phyloP scores from a whole-genome alignment of 257 asterid genomes.

The Capsicum pubescens region DNA sequence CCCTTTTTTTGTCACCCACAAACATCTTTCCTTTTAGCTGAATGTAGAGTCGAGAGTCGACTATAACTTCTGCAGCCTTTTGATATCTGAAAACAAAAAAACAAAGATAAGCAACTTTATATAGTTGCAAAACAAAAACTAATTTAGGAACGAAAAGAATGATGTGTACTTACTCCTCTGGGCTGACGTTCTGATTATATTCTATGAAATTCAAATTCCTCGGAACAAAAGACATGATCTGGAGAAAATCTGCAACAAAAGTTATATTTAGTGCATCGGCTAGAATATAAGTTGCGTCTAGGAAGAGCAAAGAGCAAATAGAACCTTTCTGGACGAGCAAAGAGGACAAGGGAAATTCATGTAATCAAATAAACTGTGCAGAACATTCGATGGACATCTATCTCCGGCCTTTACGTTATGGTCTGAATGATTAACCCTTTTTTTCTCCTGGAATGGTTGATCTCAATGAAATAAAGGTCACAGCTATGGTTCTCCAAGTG shows the following conservation, averaged over 20 bases:
- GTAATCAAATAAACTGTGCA: not conserved
- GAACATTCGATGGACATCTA: not conserved
- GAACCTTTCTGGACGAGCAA: not conserved
- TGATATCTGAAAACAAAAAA: constrained; percentile 34
- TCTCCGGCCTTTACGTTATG: not conserved
- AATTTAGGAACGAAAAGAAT: not conserved
- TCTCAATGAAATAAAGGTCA: not conserved
- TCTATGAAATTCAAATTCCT: constrained; percentile 47
- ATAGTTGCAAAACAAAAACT: not conserved
- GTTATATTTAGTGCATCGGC: not conserved
- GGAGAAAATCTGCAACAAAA: constrained; percentile 48
- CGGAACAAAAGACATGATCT: constrained; percentile 48
- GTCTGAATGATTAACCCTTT: not conserved
- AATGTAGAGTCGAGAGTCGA: constrained; percentile 56
- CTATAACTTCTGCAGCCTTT: constrained; percentile 41
- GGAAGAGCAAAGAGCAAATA: constrained; percentile 7
- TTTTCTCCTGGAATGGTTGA: not conserved
- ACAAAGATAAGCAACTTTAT: constrained; percentile 25
- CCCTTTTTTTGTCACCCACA: constrained; percentile 40
- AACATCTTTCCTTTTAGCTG: constrained; percentile 51
- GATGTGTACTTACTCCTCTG: constrained; percentile 39
- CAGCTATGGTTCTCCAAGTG: too few relatives aligned
- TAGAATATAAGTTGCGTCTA: not conserved
- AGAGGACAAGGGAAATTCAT: not conserved
- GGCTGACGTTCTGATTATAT: constrained; percentile 33